phyloP scores from a whole-genome alignment of 257 asterid genomes.

The Solanum chmielewskii region DNA sequence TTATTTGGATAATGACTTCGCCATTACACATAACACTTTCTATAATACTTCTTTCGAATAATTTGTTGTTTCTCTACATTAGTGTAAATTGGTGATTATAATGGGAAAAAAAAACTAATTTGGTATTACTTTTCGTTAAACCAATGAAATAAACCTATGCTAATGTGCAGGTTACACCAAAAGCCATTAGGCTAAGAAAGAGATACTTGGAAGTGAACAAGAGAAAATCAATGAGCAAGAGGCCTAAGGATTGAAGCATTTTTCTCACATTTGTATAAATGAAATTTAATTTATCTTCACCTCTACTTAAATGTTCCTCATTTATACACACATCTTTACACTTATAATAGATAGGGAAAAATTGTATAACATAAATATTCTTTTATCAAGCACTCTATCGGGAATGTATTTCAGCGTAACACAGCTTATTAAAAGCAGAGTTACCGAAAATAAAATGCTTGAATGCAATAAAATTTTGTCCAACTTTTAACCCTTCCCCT shows the following conservation, averaged over 20 bases:
- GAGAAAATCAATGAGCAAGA: constrained; percentile 76
- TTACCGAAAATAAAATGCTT: background rate
- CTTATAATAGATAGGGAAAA: background rate
- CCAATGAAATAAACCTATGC: background rate
- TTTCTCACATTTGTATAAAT: background rate
- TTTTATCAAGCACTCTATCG: background rate
- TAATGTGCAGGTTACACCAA: constrained; percentile 79
- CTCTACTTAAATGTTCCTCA: background rate
- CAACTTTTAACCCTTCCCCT: no score
- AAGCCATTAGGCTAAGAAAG: constrained; percentile 79
- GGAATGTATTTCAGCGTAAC: background rate
- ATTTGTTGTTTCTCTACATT: background rate
- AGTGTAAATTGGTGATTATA: background rate
- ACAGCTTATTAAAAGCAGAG: background rate
- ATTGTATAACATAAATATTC: background rate
- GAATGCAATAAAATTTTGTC: background rate
- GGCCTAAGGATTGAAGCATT: constrained; percentile 50
- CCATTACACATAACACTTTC: background rate
- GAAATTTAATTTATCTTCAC: background rate
- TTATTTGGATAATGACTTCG: background rate
- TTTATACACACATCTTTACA: background rate
- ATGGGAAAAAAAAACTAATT: background rate
- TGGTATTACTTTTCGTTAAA: background rate
- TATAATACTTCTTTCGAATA: background rate
- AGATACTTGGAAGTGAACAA: constrained; percentile 76